Evolutionary conservation across 306 rosid genomes (phyloP).

Genomic region (Mimosa pudica): DNA sequence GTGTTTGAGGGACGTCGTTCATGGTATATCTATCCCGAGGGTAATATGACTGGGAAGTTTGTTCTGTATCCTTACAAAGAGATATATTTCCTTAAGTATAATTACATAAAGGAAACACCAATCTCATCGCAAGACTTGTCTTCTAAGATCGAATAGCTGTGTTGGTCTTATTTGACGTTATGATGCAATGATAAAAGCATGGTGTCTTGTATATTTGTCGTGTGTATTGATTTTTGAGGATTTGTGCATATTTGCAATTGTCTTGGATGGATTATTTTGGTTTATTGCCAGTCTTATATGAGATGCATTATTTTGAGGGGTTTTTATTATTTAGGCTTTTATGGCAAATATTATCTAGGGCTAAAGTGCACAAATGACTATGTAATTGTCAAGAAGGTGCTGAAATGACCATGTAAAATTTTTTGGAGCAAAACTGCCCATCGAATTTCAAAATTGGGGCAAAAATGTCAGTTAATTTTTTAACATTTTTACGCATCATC

Average conservation of each 20-base stretch:
- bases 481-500: too few species aligned
- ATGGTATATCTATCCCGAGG: slow-evolving; percentile 3
- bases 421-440: too few species aligned
- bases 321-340: slow-evolving; percentile 26
- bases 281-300: slow-evolving; percentile 30
- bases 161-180: background rate
- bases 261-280: slow-evolving; percentile 13
- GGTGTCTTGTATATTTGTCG: background rate
- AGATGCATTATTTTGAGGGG: slow-evolving; percentile 30
- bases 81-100: background rate
- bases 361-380: too few species aligned
- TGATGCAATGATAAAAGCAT: background rate
- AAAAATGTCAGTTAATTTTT: too few species aligned
- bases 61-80: background rate
- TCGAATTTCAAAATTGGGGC: too few species aligned
- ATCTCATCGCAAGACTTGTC: background rate
- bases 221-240: slow-evolving; percentile 6
- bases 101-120: background rate
- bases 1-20: slow-evolving; percentile 16
- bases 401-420: too few species aligned
- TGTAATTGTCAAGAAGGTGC: too few species aligned
- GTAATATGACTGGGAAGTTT: slow-evolving; percentile 3
- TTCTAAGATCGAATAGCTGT: background rate
- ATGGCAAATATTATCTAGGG: slow-evolving; percentile 38
- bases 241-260: background rate